Evolutionary conservation across 2,329 filamentous ascomycete genomes (phyloP).

Genomic region (Talaromyces sp.): DNA sequence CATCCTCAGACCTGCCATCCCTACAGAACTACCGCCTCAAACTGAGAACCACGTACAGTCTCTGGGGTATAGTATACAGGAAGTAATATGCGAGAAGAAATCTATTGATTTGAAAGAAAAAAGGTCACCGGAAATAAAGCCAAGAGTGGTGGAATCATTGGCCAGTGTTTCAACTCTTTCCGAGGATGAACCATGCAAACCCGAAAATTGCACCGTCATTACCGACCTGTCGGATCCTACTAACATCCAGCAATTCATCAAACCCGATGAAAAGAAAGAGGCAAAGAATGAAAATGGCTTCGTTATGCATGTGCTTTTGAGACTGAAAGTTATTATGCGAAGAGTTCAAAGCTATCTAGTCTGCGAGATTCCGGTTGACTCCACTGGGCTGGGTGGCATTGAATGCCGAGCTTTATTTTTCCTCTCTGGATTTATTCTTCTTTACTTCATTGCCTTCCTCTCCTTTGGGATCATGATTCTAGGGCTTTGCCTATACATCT

Average conservation of each 20-base stretch:
- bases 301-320: not conserved
- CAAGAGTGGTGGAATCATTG: not conserved
- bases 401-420: conserved; percentile 45
- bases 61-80: not conserved
- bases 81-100: not conserved
- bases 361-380: conserved; percentile 26
- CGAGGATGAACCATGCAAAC: not conserved
- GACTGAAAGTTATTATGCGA: not conserved
- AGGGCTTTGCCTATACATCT: conserved; percentile 49
- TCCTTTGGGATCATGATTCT: conserved; percentile 50
- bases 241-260: not conserved
- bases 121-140: not conserved
- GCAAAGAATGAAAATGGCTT: not conserved
- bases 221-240: not conserved
- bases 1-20: not conserved
- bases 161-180: not conserved
- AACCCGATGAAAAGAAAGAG: not conserved
- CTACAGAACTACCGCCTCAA: not conserved
- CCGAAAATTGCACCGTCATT: not conserved
- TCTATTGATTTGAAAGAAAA: not conserved
- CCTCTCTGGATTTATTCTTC: conserved; percentile 39
- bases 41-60: too few species aligned
- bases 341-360: not conserved
- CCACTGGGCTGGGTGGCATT: conserved; percentile 42
- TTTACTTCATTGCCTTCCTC: conserved; percentile 53